phyloP scores from a whole-genome alignment of 257 asterid species.

The Solanum sejunctum region DNA sequence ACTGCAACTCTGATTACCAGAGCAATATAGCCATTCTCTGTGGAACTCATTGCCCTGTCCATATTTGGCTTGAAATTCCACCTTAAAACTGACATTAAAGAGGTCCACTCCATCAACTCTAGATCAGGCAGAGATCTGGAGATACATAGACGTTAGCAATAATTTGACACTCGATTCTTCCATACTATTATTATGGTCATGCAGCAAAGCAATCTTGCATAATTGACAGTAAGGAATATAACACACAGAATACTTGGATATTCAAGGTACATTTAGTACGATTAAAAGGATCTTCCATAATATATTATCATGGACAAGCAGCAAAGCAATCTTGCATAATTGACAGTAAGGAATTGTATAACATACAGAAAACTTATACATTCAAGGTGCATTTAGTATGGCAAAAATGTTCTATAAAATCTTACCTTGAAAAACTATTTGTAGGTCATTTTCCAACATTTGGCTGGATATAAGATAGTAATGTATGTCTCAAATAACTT shows the following conservation, averaged over 20 bases:
- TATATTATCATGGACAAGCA: neutral
- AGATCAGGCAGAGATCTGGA: slow-evolving; percentile 85
- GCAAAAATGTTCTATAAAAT: neutral
- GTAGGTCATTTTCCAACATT: neutral
- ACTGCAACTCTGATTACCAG: slow-evolving; percentile 34
- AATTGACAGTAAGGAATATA: neutral
- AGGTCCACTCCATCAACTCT: slow-evolving; percentile 51
- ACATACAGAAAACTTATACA: neutral
- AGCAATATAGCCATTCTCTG: slow-evolving; percentile 42
- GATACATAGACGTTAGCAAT: slow-evolving; percentile 3
- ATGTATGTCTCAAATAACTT: neutral
- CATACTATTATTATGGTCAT: neutral
- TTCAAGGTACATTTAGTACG: neutral
- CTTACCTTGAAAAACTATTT: neutral
- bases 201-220: neutral
- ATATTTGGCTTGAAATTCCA: slow-evolving; percentile 74
- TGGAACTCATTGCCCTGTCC: slow-evolving; percentile 57
- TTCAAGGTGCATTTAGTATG: neutral
- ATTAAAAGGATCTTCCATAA: neutral
- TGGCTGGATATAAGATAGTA: neutral
- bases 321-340: neutral
- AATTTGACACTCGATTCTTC: neutral
- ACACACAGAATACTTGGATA: neutral
- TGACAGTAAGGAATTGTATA: neutral
- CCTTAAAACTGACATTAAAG: slow-evolving; percentile 52